A percentile compares a stretch with the other conserved stretches of the same genome.
phyloP scores from a whole-genome alignment of 176 grass and related monocot species.

The Coix lacrymajobi region DNA sequence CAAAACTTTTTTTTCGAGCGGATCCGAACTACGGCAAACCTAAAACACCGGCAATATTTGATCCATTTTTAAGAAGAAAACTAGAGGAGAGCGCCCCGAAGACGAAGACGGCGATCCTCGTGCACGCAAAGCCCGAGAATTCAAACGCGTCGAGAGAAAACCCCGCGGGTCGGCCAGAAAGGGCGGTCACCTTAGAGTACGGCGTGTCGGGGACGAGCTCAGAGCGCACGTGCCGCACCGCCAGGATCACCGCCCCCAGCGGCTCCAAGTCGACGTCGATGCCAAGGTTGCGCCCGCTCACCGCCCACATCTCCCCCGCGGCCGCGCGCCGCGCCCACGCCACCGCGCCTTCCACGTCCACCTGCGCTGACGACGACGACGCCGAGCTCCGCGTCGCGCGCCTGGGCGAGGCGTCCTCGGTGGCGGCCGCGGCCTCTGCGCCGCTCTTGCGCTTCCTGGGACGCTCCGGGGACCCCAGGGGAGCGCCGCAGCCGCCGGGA shows the following conservation, averaged over 20 bases:
- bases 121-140: not conserved
- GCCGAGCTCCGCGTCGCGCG: not conserved
- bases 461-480: not conserved
- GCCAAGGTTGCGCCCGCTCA: slow-evolving; percentile 4
- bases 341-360: not conserved
- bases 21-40: not conserved
- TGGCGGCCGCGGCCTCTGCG: not conserved
- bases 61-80: not conserved
- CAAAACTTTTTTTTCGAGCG: not conserved
- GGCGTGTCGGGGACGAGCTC: not conserved
- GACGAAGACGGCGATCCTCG: not conserved
- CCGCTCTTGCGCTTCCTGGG: slow-evolving; percentile 27
- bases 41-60: not conserved
- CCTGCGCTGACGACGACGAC: not conserved
- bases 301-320: slow-evolving; percentile 14
- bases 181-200: slow-evolving; percentile 17
- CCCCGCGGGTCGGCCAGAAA: not conserved
- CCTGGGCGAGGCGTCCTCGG: not conserved
- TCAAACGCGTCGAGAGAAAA: not conserved
- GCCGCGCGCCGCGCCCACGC: slow-evolving; percentile 8
- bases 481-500: not conserved
- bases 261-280: not conserved
- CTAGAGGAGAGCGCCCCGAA: not conserved
- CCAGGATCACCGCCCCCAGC: slow-evolving; percentile 6
- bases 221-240: not conserved